These are phyloP conservation scores for Phytophthora constricta DNA, from an alignment of 352 stramenopile genomes.

Conservation along the genomic window DNA sequence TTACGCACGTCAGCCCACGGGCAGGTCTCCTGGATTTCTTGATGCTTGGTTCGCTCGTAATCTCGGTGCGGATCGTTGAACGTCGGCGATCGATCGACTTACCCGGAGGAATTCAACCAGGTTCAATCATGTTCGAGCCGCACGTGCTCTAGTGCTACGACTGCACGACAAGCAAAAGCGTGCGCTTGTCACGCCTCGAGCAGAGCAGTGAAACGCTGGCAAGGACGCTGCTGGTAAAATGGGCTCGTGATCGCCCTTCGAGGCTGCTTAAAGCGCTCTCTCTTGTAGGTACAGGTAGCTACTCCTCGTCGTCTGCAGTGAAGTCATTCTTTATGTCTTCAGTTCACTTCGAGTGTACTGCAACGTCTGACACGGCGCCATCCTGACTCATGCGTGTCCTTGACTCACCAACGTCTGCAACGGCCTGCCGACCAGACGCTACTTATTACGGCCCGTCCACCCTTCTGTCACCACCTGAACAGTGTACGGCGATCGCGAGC, in stretches of 20 bases:
- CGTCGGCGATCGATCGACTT: background rate
- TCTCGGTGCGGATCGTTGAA: background rate
- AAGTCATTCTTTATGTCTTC: too few species aligned
- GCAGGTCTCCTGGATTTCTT: background rate
- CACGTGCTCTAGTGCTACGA: background rate
- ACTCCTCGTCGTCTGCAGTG: too few species aligned
- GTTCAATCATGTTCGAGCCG: constrained; percentile 1
- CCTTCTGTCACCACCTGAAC: background rate
- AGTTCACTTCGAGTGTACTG: too few species aligned
- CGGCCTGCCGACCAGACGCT: background rate
- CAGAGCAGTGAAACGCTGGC: background rate
- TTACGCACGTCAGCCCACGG: too few species aligned
- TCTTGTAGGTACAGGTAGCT: too few species aligned
- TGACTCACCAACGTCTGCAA: background rate
- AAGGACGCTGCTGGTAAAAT: too few species aligned
- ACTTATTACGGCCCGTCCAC: background rate
- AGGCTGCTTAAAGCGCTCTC: too few species aligned
- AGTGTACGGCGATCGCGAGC: background rate
- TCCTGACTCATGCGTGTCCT: background rate
- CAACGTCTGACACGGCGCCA: background rate
- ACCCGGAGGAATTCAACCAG: background rate
- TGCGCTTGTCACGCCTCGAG: background rate
- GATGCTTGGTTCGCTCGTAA: background rate
- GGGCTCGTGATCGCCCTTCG: too few species aligned
- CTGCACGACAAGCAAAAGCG: background rate